Percentiles rank a stretch among this genome's conserved stretches.
Conservation (phyloP, 208 protist genomes). For the Trypanosoma caninum region DNA sequence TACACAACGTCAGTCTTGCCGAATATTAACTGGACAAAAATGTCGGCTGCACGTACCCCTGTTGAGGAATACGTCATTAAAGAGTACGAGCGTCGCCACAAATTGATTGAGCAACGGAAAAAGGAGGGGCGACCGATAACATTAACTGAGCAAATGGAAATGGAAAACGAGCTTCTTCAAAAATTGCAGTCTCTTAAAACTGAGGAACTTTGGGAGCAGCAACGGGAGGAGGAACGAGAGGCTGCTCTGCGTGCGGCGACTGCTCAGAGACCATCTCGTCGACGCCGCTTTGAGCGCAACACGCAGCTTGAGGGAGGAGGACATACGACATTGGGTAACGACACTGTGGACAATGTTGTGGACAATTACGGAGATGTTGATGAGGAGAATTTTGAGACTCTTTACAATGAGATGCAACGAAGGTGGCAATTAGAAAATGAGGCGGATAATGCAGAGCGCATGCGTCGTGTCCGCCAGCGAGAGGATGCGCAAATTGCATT, state of each 20-base stretch:
- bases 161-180: constrained; percentile 64
- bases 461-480: constrained; percentile 10
- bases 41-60: constrained; percentile 33
- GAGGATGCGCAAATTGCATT: constrained; percentile 14
- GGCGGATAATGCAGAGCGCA: constrained; percentile 19
- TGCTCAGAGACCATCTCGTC: constrained; percentile 22
- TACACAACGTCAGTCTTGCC: constrained; percentile 48
- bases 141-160: constrained; percentile 75
- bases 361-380: constrained; percentile 14
- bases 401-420: constrained; percentile 22
- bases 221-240: constrained; percentile 43
- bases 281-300: constrained; percentile 27
- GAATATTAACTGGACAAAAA: constrained; percentile 65
- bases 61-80: constrained; percentile 74
- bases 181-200: constrained; percentile 42
- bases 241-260: constrained; percentile 29
- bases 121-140: constrained; percentile 77
- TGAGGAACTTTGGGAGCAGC: constrained; percentile 54
- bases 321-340: constrained; percentile 12
- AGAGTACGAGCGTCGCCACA: constrained; percentile 69
- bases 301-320: constrained; percentile 23
- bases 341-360: background rate
- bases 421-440: constrained; percentile 23
- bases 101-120: constrained; percentile 59
- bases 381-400: too few species aligned